Conservation (phyloP, 2,329 filamentous ascomycete species). For the Ceratocystis eucalypticola region DNA sequence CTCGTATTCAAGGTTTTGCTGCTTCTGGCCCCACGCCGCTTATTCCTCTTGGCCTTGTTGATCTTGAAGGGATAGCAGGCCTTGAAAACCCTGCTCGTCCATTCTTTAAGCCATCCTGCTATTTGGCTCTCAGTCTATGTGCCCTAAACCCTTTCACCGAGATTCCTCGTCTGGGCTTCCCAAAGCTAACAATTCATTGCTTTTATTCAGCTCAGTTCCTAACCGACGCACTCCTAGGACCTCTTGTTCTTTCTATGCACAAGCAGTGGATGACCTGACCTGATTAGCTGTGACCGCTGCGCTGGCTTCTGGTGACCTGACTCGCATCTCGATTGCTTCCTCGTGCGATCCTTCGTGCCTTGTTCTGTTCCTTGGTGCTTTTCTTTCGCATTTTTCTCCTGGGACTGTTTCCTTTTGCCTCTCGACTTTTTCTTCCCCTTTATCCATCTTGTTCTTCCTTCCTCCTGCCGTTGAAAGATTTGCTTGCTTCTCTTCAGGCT, state of each 20-base stretch:
- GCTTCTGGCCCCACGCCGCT: background rate
- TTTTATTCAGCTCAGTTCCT: too few species aligned
- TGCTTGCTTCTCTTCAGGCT: background rate
- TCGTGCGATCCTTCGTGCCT: slow-evolving; percentile 4
- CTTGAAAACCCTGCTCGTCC: background rate
- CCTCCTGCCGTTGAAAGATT: background rate
- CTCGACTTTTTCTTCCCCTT: background rate
- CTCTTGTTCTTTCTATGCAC: background rate
- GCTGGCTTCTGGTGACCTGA: background rate
- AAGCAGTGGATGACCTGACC: background rate
- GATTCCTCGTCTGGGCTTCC: background rate
- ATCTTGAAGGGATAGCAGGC: too few species aligned
- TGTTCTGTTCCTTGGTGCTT: background rate
- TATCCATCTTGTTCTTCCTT: background rate
- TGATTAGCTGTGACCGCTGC: background rate
- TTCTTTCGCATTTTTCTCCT: background rate
- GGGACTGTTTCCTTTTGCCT: background rate
- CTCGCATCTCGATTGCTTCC: slow-evolving; percentile 4
- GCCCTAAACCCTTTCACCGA: background rate
- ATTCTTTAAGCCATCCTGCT: background rate
- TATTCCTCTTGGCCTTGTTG: background rate
- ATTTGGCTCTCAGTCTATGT: background rate
- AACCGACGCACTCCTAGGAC: too few species aligned
- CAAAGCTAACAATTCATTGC: too few species aligned
- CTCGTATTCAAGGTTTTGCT: slow-evolving; percentile 4